Base-by-base conservation (phyloP, 441 rosid species). In the Arabidopsis lyrata region DNA sequence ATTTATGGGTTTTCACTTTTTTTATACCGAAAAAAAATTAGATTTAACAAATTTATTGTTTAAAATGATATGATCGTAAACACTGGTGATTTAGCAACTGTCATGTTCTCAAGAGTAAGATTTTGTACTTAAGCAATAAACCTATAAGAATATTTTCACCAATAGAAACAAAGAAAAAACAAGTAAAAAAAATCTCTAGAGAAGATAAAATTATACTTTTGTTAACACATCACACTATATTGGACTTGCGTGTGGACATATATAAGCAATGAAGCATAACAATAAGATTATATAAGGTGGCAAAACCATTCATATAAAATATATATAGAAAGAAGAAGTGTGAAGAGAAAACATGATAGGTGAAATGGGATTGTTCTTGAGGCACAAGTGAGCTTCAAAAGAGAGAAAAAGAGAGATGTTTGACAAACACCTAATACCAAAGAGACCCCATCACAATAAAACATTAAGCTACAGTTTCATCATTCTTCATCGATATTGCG, bases 401-500 rank as follows among this genome's bases (percentile, higher is more conserved):
- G 35, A 80, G 59, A 83, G 22, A 22, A 20, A 20, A 1, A 22
- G 15, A 81, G 72, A 52, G 72, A 83, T 68, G 72, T 58, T 71
- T 73, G 88, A 90, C 63, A 90, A 72, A 55, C 93, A 90, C 89
- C 63, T 48, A 67, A 69, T 83, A 88, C 86, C 97, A 74, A 79
- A 87, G 72, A 82, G 80, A 70, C 73, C 80, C 73, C 77, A 66
- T 72, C 66, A 72, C 77, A 61, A 60, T 29, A 72, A 65, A 66
- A 66, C 68, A 77, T 77, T 77, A 66, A 72, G 69, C 60, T 57
- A 59, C 75, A 77, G 53, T 73, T 77, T 72, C 81, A 72, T 77
- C 77, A 72, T 72, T 77, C 66, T 66, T 66, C 62, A 18, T 72
- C 39, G 15, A 66, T 53, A 50, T 77, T 77, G 73, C 77, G 59